Evolutionary conservation across 768 basidiomycete genomes (phyloP), one percentile per base, ranked within the genome.

Genomic region (Rhizopogon vulgaris): DNA sequence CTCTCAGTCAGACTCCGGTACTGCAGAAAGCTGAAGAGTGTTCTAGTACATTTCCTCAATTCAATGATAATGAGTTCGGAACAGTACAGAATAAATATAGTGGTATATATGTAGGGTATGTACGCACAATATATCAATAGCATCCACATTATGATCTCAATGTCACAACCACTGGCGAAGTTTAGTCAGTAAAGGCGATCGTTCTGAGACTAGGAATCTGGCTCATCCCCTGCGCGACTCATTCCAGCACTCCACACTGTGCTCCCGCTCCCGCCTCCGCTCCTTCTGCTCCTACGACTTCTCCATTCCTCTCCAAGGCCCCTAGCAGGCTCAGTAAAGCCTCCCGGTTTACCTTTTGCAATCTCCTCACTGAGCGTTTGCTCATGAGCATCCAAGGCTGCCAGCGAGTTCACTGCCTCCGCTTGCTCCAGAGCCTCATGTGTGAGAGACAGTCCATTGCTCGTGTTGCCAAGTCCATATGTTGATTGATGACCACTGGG

Each of bases 181-280:
- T 17, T 7, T 17, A 11, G n/a, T 39, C 18, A 39, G 38, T 17
- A 11, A 15, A 38, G n/a, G 37, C n/a, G n/a, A 9, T n/a, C 18
- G 17, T 30, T 34, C 32, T 4, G 32, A 34, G 24, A 22, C 39
- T 55, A 72, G 47, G 64, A 64, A 12, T 73, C 75, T 36, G 60
- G 62, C 52, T 73, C 68, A 39, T 83, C 79, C 40, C 72, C 82
- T 25, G 77, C 72, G 45, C 73, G 83, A 58, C 82, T 82, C 83
- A 88, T 84, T 30, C 89, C 89, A 47, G 89, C 89, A 64, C 90
- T 91, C 84, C 85, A 92, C 27, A 92, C 86, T 1, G 90, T 92
- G 66, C 87, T 87, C 36, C 80, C 79, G 56, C 84, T 85, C 7
- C 84, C 85, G 37, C 82, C 79, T 22, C 65, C 76, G 55, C 83